Percentiles rank a stretch among this genome's conserved stretches.
phyloP scores from a whole-genome alignment of 495 filamentous ascomycete genomes.

The Talaromyces ruber region DNA sequence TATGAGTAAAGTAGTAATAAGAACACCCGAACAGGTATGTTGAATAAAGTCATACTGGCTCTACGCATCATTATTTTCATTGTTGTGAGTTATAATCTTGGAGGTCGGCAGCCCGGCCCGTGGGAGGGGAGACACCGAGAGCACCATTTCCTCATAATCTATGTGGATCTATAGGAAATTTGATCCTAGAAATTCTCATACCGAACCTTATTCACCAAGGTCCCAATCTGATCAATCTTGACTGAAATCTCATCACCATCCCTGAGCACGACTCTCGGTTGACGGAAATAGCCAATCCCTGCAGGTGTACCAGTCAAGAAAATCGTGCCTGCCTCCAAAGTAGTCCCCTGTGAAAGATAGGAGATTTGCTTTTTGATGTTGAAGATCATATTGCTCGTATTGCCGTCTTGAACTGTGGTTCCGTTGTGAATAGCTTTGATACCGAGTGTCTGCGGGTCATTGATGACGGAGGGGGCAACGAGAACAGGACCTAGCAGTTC shows the following conservation, averaged over 20 bases:
- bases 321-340: conserved; percentile 25
- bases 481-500: conserved; percentile 25
- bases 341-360: conserved; percentile 32
- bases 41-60: too few relatives aligned
- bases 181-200: conserved; percentile 11
- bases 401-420: conserved; percentile 16
- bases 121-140: too few relatives aligned
- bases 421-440: conserved; percentile 24
- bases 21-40: too few relatives aligned
- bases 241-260: conserved; percentile 48
- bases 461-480: conserved; percentile 22
- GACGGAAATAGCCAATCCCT: conserved; percentile 32
- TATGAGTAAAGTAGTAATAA: too few relatives aligned
- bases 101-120: too few relatives aligned
- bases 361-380: conserved; percentile 20
- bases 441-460: conserved; percentile 21
- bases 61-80: too few relatives aligned
- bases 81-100: too few relatives aligned
- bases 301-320: conserved; percentile 36
- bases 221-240: conserved; percentile 29
- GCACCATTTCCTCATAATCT: too few relatives aligned
- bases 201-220: conserved; percentile 18
- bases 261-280: conserved; percentile 36
- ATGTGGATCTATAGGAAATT: too few relatives aligned
- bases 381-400: conserved; percentile 28